Percentiles rank a stretch among this genome's conserved stretches.
Evolutionary conservation across 495 filamentous ascomycete species (phyloP).

Genomic region (Annulohypoxylon stygium): DNA sequence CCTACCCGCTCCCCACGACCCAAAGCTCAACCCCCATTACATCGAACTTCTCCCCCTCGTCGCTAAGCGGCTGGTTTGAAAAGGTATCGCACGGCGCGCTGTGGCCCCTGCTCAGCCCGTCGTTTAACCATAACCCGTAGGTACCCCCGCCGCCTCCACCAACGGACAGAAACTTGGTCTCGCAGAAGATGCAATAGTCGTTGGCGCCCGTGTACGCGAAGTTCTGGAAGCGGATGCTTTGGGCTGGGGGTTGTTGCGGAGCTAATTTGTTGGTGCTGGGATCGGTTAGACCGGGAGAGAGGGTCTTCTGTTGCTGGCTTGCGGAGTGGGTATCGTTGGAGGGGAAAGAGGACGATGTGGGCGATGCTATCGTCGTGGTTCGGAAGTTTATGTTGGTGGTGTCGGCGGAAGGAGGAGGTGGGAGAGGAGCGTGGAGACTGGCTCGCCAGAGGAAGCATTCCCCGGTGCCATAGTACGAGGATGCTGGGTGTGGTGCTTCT

Average conservation of each 20-base stretch:
- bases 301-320: conserved; percentile 49
- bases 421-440: conserved; percentile 69
- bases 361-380: conserved; percentile 71
- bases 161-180: conserved; percentile 83
- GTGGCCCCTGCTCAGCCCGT: conserved; percentile 86
- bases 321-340: conserved; percentile 50
- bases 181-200: conserved; percentile 94
- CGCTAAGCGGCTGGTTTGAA: conserved; percentile 94
- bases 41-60: conserved; percentile 93
- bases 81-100: conserved; percentile 88
- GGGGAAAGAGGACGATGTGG: conserved; percentile 25
- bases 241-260: conserved; percentile 35
- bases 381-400: conserved; percentile 74
- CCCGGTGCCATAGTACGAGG: conserved; percentile 93
- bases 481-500: conserved; percentile 80
- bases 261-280: conserved; percentile 21
- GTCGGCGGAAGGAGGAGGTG: conserved; percentile 81
- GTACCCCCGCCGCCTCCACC: conserved; percentile 89
- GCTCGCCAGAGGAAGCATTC: conserved; percentile 99
- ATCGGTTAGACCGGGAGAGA: conserved; percentile 41
- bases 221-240: conserved; percentile 89
- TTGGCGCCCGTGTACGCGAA: conserved; percentile 97
- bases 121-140: conserved; percentile 94
- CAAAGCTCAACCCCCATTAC: conserved; percentile 92
- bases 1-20: conserved; percentile 71